These are phyloP conservation scores for Lasiodiplodia citricola DNA, from an alignment of 2,329 filamentous ascomycete genomes.

Conservation along the genomic window DNA sequence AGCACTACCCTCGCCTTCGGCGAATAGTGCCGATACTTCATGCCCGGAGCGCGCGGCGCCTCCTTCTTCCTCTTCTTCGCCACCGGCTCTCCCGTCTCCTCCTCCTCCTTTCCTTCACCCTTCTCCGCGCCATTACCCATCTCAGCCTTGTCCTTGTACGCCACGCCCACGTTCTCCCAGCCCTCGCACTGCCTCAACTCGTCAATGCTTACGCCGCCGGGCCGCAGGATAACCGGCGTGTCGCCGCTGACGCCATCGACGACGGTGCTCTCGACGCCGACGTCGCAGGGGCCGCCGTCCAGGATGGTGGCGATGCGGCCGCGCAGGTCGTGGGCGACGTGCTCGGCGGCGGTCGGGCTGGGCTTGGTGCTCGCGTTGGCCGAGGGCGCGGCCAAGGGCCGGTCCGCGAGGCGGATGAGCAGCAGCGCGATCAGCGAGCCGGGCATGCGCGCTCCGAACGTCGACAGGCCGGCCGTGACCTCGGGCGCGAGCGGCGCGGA, in stretches of 20 bases:
- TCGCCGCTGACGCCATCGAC: constrained; percentile 84
- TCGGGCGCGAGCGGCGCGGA: constrained; percentile 79
- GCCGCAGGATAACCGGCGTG: constrained; percentile 82
- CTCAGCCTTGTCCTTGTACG: constrained; percentile 78
- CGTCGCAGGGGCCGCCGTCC: constrained; percentile 83
- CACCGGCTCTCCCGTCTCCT: constrained; percentile 65
- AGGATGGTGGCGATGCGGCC: constrained; percentile 85
- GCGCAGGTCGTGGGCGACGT: constrained; percentile 83
- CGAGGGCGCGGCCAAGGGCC: constrained; percentile 87
- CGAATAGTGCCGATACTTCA: constrained; percentile 99
- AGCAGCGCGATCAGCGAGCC: constrained; percentile 81
- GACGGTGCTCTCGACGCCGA: constrained; percentile 96
- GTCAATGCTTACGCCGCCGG: constrained; percentile 85
- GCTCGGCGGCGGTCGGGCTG: constrained; percentile 86
- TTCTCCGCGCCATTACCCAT: constrained; percentile 55
- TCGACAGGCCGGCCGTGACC: constrained; percentile 82
- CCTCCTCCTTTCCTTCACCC: constrained; percentile 72
- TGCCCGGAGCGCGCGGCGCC: constrained; percentile 82
- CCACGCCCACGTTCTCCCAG: constrained; percentile 79
- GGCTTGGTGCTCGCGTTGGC: constrained; percentile 95
- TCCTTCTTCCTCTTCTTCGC: constrained; percentile 45
- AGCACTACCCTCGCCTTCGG: constrained; percentile 85
- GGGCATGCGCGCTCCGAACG: constrained; percentile 91
- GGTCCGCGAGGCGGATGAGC: constrained; percentile 78
- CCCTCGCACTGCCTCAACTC: constrained; percentile 74